Evolutionary conservation across 441 rosid genomes (phyloP).

Genomic region (Metrosideros polymorpha): DNA sequence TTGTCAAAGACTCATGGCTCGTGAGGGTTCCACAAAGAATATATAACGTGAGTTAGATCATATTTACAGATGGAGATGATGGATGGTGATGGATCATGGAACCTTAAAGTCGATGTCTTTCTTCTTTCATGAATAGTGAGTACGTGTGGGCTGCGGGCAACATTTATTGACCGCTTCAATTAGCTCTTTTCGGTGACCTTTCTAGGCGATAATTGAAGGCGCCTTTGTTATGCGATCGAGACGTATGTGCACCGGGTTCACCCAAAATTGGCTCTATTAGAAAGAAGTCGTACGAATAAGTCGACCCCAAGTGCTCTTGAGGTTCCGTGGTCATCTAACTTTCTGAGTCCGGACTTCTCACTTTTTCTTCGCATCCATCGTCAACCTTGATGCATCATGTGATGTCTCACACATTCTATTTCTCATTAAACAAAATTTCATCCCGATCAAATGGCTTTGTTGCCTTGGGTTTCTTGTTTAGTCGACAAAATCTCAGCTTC

Average conservation of each 20-base stretch:
- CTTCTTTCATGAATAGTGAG: background rate
- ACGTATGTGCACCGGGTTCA: background rate
- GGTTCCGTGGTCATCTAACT: background rate
- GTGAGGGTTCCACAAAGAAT: background rate
- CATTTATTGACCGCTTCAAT: background rate
- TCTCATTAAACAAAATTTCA: background rate
- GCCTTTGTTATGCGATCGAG: background rate
- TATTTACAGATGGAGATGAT: background rate
- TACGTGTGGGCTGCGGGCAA: background rate
- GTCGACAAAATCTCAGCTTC: background rate
- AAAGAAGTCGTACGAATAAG: background rate
- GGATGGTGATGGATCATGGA: background rate
- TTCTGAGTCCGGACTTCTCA: background rate
- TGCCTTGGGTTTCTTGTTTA: background rate
- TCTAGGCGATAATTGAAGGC: background rate
- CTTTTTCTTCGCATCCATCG: too few species aligned
- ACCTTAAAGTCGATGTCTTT: background rate
- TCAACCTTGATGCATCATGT: too few species aligned
- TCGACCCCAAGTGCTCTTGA: background rate
- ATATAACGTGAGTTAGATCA: background rate
- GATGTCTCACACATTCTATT: background rate
- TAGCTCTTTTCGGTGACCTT: background rate
- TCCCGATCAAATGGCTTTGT: background rate
- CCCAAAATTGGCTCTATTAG: background rate
- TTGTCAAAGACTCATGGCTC: background rate